Evolutionary conservation across 2,329 filamentous ascomycete genomes (phyloP).

Genomic region (Ascochyta pisi): DNA sequence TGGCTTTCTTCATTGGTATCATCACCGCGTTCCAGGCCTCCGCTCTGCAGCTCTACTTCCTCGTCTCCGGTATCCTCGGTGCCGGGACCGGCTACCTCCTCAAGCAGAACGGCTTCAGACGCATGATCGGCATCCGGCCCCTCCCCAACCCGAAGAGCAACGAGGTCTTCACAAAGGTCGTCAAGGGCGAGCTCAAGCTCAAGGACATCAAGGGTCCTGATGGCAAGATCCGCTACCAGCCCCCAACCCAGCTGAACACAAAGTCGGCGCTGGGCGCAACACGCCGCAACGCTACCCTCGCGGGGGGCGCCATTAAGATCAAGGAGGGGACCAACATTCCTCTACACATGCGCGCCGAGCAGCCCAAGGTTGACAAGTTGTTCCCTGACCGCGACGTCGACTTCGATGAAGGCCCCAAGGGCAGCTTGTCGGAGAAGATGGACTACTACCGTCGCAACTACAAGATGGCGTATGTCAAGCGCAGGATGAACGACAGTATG

Average conservation of each 20-base stretch:
- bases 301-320: conserved; percentile 28
- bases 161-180: conserved; percentile 37
- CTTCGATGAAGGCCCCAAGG: conserved; percentile 31
- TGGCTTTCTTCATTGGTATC: conserved; percentile 62
- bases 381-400: conserved; percentile 32
- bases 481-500: conserved; percentile 22
- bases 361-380: conserved; percentile 22
- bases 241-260: conserved; percentile 22
- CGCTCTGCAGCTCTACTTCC: conserved; percentile 69
- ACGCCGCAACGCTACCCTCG: conserved; percentile 23
- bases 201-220: conserved; percentile 30
- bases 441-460: conserved; percentile 40
- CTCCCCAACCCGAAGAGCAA: conserved; percentile 34
- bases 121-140: conserved; percentile 44
- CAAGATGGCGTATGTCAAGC: conserved; percentile 26
- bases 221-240: conserved; percentile 40
- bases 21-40: conserved; percentile 64
- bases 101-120: conserved; percentile 46
- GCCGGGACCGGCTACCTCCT: conserved; percentile 50
- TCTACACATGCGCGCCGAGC: conserved; percentile 29
- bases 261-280: conserved; percentile 10
- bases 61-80: conserved; percentile 52
- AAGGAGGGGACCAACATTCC: conserved; percentile 33
- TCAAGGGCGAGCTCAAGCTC: conserved; percentile 35
- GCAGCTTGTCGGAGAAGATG: conserved; percentile 27